Evolutionary conservation across 1,284 basidiomycete genomes (phyloP), one percentile per base, ranked within the genome.

Genomic region (Waitea zeae): DNA sequence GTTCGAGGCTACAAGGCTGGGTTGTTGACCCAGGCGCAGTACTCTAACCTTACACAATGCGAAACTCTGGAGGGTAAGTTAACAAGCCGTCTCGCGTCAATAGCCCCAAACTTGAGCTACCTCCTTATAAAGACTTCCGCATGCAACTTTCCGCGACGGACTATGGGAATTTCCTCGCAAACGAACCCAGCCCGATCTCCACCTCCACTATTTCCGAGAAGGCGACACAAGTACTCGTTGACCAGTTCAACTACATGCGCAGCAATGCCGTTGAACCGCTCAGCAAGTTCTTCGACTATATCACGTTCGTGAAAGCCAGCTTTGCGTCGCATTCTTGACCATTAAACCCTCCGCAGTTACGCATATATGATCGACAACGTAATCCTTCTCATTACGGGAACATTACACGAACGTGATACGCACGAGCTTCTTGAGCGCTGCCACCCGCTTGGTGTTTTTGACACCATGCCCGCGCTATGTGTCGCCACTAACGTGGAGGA

Each of bases 281-380:
- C 35, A 73, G 73, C 51, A 93, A 80, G 50, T 98, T 99, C 53
- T 63, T 99, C 43, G 95, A 98, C 53, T 99, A 97, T 56, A 87
- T 99, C 58, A 98, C 92, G 73, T 83, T 52, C 38, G 72, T 68
- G 20, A 6, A 18, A 3, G 12, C 29, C 32, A 31, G 34, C 40
- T 40, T 27, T 37, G 20, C 24, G 22, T 35, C 35, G 34, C 43
- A 13, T 18, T 30, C 17, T 17, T 15, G 30, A 30, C 29, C 30
- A n/a, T 35, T 17, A 24, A 26, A 20, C 19, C 14, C 26, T 13
- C 9, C 30, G 30, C 51, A 90, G 87, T 30, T 95, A 95, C 52
- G 87, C 78, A 18, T 99, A 98, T 61, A 99, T 99, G 95, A 98
- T 99, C 49, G 95, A 99, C 72, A 99, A 99, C 53, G 87, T 98